A percentile compares a stretch with the other conserved stretches of the same genome.
Evolutionary conservation across 495 filamentous ascomycete species (phyloP).

Genomic region (Parathielavia hyrcaniae): DNA sequence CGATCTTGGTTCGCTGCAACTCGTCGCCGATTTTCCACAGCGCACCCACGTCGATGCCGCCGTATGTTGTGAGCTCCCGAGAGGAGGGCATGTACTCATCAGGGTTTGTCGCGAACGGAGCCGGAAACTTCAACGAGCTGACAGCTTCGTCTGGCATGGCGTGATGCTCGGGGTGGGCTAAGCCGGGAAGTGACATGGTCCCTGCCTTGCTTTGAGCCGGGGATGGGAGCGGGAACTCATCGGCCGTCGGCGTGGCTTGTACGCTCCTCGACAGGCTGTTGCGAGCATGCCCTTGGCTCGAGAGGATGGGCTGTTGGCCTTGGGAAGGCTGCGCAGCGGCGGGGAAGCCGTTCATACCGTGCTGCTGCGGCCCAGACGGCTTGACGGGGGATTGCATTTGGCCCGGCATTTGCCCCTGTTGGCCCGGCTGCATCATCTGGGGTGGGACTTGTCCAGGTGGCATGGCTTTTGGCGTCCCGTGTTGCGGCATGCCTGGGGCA

Average conservation of each 20-base stretch:
- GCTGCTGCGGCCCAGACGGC: constrained; percentile 42
- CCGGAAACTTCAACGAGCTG: constrained; percentile 29
- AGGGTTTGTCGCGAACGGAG: constrained; percentile 33
- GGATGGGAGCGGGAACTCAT: constrained; percentile 40
- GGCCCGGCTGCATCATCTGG: constrained; percentile 46
- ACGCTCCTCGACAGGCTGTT: constrained; percentile 42
- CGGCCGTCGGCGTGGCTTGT: constrained; percentile 34
- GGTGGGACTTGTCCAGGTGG: constrained; percentile 40
- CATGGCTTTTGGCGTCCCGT: constrained; percentile 35
- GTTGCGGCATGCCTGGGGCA: constrained; percentile 26
- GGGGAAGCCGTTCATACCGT: constrained; percentile 45
- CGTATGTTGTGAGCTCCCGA: constrained; percentile 53
- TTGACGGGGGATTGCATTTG: constrained; percentile 48
- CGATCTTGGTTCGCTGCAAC: constrained; percentile 58
- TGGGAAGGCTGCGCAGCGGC: constrained; percentile 43
- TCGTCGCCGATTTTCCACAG: constrained; percentile 57
- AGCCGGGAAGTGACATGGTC: constrained; percentile 30
- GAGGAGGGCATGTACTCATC: constrained; percentile 59
- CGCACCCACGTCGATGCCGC: constrained; percentile 58
- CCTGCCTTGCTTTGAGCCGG: constrained; percentile 39
- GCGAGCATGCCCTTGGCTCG: constrained; percentile 30
- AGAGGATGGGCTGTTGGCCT: constrained; percentile 34
- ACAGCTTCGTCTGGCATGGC: constrained; percentile 21
- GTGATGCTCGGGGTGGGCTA: constrained; percentile 32
- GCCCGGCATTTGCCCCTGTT: constrained; percentile 43